These are phyloP conservation scores for Bonia amplexicaulis DNA, from an alignment of 176 grass and related monocot species.

Conservation along the genomic window DNA sequence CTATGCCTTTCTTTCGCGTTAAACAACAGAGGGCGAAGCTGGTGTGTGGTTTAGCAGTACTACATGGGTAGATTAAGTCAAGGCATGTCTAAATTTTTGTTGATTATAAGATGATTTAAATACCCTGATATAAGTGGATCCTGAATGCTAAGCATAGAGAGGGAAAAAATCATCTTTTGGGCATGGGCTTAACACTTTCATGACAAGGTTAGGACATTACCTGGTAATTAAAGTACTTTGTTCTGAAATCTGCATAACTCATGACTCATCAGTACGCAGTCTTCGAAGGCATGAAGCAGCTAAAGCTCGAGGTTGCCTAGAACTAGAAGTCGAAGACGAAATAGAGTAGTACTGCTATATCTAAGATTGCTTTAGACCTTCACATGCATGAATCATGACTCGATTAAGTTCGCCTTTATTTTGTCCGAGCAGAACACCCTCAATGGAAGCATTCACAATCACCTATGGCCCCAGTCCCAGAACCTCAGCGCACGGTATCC, in stretches of 20 bases:
- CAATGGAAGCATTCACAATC: constrained; percentile 38
- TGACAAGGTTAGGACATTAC: background rate
- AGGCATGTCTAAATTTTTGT: background rate
- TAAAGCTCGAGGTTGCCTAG: background rate
- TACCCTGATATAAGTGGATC: background rate
- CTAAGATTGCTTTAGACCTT: background rate
- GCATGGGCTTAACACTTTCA: background rate
- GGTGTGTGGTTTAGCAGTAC: background rate
- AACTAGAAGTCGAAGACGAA: background rate
- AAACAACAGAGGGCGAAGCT: too few relatives aligned
- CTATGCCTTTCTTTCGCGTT: background rate
- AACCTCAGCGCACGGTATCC: constrained; percentile 44
- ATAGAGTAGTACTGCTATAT: background rate
- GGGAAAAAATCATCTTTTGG: background rate
- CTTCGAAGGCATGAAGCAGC: background rate
- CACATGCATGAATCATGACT: background rate
- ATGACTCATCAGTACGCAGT: background rate
- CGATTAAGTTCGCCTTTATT: constrained; percentile 1
- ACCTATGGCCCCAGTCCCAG: constrained; percentile 55
- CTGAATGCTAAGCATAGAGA: background rate
- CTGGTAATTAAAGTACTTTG: background rate
- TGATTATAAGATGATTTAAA: background rate
- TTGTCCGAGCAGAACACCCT: constrained; percentile 47
- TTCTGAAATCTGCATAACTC: background rate
- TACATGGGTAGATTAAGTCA: background rate